phyloP scores from a whole-genome alignment of 148 eudicot genomes.

The Fallopia convolvulus region DNA sequence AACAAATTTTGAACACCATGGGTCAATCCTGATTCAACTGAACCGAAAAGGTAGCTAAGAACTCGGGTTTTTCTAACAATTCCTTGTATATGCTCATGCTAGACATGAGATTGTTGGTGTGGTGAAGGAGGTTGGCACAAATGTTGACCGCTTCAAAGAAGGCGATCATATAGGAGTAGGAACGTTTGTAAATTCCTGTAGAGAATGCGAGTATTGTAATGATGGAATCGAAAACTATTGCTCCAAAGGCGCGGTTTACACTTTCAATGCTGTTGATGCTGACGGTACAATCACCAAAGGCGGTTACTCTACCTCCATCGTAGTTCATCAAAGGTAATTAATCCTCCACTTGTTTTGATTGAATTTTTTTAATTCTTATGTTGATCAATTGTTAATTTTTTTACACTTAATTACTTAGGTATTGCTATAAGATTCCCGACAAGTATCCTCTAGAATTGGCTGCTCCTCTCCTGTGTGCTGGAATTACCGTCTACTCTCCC shows the following conservation, averaged over 20 bases:
- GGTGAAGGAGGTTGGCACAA: slow-evolving; percentile 36
- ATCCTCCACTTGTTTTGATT: background rate
- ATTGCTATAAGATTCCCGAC: slow-evolving; percentile 30
- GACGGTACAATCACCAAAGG: slow-evolving; percentile 34
- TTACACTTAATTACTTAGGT: slow-evolving; percentile 6
- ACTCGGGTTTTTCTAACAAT: no score
- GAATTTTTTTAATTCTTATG: background rate
- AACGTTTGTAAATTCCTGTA: slow-evolving; percentile 34
- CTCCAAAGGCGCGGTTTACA: slow-evolving; percentile 11
- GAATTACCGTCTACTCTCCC: slow-evolving; percentile 41
- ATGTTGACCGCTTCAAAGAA: slow-evolving; percentile 30
- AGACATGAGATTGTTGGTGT: slow-evolving; percentile 46
- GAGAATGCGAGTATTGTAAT: slow-evolving; percentile 27
- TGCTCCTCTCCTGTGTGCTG: slow-evolving; percentile 49
- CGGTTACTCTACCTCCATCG: slow-evolving; percentile 33
- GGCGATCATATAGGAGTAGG: slow-evolving; percentile 35
- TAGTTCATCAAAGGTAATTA: slow-evolving; percentile 24
- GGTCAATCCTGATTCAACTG: background rate
- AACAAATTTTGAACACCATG: background rate
- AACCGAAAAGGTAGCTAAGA: background rate
- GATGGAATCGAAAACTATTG: slow-evolving; percentile 27
- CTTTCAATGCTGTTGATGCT: slow-evolving; percentile 16
- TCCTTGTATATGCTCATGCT: background rate
- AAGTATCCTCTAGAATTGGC: slow-evolving; percentile 26
- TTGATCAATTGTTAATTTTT: background rate